These are phyloP conservation scores for Juncus inflexus DNA, from an alignment of 176 grass and related monocot genomes.

Conservation along the genomic window DNA sequence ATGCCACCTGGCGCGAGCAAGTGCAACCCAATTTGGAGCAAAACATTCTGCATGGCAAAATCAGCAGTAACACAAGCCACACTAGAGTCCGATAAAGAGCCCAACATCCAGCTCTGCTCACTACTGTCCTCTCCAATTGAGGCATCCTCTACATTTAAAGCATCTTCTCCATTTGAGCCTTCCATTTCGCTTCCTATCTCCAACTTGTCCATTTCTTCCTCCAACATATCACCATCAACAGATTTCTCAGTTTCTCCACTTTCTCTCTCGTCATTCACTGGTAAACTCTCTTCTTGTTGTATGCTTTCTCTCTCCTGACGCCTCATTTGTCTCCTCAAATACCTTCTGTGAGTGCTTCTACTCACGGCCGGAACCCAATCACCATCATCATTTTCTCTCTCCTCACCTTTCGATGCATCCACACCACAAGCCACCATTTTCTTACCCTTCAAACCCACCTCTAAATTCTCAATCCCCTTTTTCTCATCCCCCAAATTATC, in stretches of 20 bases:
- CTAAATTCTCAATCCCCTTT: not conserved
- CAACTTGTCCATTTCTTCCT: conserved; percentile 44
- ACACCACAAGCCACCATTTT: conserved; percentile 44
- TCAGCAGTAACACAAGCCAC: conserved; percentile 86
- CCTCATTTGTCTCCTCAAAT: conserved; percentile 70
- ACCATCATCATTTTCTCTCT: conserved; percentile 48
- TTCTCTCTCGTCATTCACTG: not conserved
- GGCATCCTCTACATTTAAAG: no score
- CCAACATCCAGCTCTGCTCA: conserved; percentile 80
- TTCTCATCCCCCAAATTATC: conserved; percentile 26
- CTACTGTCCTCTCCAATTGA: conserved; percentile 54
- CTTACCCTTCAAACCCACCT: conserved; percentile 35
- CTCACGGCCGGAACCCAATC: conserved; percentile 86
- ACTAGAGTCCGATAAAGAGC: conserved; percentile 89
- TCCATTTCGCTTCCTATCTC: conserved; percentile 46
- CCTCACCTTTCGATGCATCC: conserved; percentile 52
- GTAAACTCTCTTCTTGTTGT: conserved; percentile 29
- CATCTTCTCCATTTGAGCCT: conserved; percentile 43
- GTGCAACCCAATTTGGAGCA: conserved; percentile 88
- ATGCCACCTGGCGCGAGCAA: conserved; percentile 88
- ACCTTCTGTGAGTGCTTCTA: conserved; percentile 87
- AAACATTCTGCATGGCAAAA: conserved; percentile 98
- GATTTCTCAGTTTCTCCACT: conserved; percentile 16
- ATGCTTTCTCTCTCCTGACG: conserved; percentile 41
- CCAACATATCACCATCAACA: conserved; percentile 20